phyloP scores from a whole-genome alignment of 805 yeast genomes.

The Phaffomyces opuntiae region DNA sequence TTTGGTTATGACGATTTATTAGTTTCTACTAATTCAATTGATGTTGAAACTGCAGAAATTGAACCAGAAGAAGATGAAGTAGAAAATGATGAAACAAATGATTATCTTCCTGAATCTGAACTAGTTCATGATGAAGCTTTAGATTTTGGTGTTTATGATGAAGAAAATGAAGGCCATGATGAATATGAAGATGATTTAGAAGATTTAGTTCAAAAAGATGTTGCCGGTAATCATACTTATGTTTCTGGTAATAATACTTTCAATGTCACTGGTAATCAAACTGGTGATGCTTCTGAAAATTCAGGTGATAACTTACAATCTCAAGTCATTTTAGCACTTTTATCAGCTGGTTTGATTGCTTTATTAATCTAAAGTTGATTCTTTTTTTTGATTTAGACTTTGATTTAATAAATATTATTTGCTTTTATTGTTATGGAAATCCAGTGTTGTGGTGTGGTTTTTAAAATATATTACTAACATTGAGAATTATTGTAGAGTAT shows the following conservation, averaged over 20 bases:
- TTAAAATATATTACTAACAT: too few species aligned
- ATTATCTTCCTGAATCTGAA: not conserved
- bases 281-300: constrained; percentile 4
- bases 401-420: not conserved
- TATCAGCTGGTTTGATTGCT: constrained; percentile 7
- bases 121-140: not conserved
- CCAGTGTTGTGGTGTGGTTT: not conserved
- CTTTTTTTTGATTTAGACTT: not conserved
- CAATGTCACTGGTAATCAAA: not conserved
- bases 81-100: constrained; percentile 3
- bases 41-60: not conserved
- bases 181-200: constrained; percentile 1
- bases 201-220: constrained; percentile 8
- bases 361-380: not conserved
- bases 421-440: not conserved
- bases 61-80: not conserved
- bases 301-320: not conserved
- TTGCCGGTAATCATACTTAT: not conserved
- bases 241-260: constrained; percentile 1
- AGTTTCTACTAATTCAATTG: not conserved
- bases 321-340: constrained; percentile 1
- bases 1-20: not conserved
- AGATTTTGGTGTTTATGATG: not conserved
- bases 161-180: not conserved
- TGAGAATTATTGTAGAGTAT: too few species aligned